phyloP scores from a whole-genome alignment of 2,329 filamentous ascomycete species.

The Teratosphaeriaceae sp. region DNA sequence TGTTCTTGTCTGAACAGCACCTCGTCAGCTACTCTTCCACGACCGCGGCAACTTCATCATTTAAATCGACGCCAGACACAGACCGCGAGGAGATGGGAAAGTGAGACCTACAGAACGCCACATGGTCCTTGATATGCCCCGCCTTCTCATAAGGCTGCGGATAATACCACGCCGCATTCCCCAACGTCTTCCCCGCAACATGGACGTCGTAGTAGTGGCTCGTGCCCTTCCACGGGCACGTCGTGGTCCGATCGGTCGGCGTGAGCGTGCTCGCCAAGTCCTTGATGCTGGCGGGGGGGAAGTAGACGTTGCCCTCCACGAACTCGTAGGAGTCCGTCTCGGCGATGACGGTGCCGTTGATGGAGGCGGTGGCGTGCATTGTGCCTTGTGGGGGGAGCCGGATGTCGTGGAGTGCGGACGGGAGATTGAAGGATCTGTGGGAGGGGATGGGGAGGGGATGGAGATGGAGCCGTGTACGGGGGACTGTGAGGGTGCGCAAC shows the following conservation, averaged over 20 bases:
- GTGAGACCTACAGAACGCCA: conserved; percentile 6
- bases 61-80: no score
- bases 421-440: background rate
- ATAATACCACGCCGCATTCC: conserved; percentile 8
- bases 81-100: background rate
- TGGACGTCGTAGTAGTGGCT: conserved; percentile 7
- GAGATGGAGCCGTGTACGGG: background rate
- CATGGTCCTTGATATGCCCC: conserved; percentile 6
- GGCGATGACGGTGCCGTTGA: conserved; percentile 7
- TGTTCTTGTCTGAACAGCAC: conserved; percentile 1
- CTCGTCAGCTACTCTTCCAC: no score
- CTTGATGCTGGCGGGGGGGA: conserved; percentile 5
- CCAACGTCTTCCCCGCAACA: conserved; percentile 3
- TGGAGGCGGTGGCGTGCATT: conserved; percentile 7
- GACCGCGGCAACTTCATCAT: no score
- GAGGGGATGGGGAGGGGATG: no score
- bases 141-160: conserved; percentile 4
- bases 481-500: background rate
- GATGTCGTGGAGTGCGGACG: background rate
- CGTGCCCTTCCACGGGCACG: conserved; percentile 7
- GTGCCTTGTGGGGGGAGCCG: background rate
- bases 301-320: conserved; percentile 11
- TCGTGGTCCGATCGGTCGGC: background rate
- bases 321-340: conserved; percentile 6
- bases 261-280: background rate